A percentile compares a stretch with the other conserved stretches of the same genome.
These are phyloP conservation scores for Alternaria incomplexa DNA, from an alignment of 2,329 filamentous ascomycete genomes.

Conservation along the genomic window DNA sequence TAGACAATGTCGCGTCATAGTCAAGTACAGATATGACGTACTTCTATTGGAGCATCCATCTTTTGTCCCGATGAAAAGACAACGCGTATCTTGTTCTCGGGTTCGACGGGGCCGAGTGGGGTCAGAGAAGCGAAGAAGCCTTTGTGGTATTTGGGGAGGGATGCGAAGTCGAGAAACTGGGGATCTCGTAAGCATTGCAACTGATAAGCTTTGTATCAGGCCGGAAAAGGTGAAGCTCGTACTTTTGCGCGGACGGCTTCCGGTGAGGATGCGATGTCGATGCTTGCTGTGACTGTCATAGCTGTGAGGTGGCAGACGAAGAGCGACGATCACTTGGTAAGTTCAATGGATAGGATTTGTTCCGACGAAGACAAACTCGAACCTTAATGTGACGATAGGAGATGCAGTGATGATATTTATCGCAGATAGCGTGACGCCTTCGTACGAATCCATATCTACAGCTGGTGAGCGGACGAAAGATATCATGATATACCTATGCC, in stretches of 20 bases:
- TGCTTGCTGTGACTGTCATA: constrained; percentile 17
- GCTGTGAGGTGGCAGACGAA: neutral
- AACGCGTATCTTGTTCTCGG: constrained; percentile 17
- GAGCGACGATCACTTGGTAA: neutral
- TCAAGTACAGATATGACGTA: neutral
- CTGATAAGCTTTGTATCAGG: neutral
- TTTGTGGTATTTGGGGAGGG: constrained; percentile 13
- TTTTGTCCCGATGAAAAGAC: constrained; percentile 10
- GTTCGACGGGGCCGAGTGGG: constrained; percentile 16
- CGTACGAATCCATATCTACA: neutral
- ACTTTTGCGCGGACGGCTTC: constrained; percentile 20
- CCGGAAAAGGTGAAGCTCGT: neutral
- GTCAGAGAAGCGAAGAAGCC: constrained; percentile 22
- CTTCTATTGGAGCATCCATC: constrained; percentile 12
- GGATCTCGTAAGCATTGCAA: neutral
- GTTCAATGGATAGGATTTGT: neutral
- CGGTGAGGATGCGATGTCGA: constrained; percentile 26
- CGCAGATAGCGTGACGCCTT: neutral
- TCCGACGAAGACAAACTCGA: neutral
- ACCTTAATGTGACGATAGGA: neutral
- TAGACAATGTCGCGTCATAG: neutral
- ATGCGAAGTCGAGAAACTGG: constrained; percentile 21
- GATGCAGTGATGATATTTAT: neutral
- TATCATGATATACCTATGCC: neutral
- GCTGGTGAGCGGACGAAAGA: neutral